Evolutionary conservation across 2,329 filamentous ascomycete genomes (phyloP).

Genomic region (Arthrobotrys megalospora): DNA sequence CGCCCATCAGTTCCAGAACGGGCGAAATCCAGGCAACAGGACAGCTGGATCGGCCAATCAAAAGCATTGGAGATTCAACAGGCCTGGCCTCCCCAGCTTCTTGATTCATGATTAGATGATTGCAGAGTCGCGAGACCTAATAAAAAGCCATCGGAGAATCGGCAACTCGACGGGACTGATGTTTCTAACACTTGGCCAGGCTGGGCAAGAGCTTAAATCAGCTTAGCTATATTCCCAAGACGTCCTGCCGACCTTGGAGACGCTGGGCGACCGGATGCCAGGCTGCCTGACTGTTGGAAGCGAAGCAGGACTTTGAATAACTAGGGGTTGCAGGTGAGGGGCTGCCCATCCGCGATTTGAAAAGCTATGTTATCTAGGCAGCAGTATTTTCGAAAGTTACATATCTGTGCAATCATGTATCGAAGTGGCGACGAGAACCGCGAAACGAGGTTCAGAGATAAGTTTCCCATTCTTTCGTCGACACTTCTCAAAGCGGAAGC

Average conservation of each 20-base stretch:
- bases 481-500: slow-evolving; percentile 37
- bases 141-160: slow-evolving; percentile 27
- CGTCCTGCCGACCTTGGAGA: slow-evolving; percentile 54
- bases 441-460: slow-evolving; percentile 2
- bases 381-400: slow-evolving; percentile 16
- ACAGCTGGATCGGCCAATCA: slow-evolving; percentile 17
- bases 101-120: slow-evolving; percentile 53
- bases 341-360: slow-evolving; percentile 1
- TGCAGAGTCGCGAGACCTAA: slow-evolving; percentile 33
- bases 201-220: slow-evolving; percentile 61
- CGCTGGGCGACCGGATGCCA: slow-evolving; percentile 25
- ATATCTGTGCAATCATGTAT: slow-evolving; percentile 10
- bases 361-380: slow-evolving; percentile 35
- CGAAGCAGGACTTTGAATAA: slow-evolving; percentile 29
- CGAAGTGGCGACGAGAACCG: background rate
- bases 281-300: slow-evolving; percentile 23
- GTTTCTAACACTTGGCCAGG: slow-evolving; percentile 46
- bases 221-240: slow-evolving; percentile 38
- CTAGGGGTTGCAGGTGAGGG: background rate
- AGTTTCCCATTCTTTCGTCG: background rate
- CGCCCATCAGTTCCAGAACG: slow-evolving; percentile 31
- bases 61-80: background rate
- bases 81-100: slow-evolving; percentile 32
- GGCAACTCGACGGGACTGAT: slow-evolving; percentile 39
- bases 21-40: slow-evolving; percentile 37